Evolutionary conservation across 257 asterid species (phyloP).

Genomic region (Voacanga thouarsii): DNA sequence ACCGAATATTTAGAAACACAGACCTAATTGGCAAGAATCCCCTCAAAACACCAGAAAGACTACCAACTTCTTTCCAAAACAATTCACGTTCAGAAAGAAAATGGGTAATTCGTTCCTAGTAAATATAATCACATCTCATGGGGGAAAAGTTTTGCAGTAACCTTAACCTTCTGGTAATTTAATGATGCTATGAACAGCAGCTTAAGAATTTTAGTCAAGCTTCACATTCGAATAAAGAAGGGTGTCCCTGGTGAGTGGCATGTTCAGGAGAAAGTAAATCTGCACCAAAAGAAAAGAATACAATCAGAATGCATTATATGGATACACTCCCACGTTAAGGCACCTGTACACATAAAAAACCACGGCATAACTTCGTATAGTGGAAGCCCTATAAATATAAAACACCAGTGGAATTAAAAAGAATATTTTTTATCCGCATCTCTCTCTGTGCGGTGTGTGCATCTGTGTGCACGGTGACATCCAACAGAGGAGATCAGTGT

Average conservation of each 20-base stretch:
- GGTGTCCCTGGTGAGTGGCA: slow-evolving; percentile 96
- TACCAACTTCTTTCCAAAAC: neutral
- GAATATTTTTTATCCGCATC: neutral
- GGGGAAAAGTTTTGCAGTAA: slow-evolving; percentile 24
- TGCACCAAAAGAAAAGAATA: slow-evolving; percentile 43
- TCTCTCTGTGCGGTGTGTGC: neutral
- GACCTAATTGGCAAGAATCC: neutral
- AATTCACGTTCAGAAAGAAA: neutral
- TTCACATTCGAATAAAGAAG: slow-evolving; percentile 88
- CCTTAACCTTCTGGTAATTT: slow-evolving; percentile 21
- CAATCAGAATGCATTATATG: slow-evolving; percentile 9
- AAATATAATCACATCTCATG: slow-evolving; percentile 22
- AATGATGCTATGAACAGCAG: slow-evolving; percentile 13
- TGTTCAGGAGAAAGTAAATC: slow-evolving; percentile 62
- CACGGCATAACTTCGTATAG: neutral
- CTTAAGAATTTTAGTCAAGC: slow-evolving; percentile 53
- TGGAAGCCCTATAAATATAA: neutral
- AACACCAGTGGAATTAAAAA: neutral
- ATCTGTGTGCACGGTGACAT: neutral
- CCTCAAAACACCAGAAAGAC: neutral
- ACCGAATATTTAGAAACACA: neutral
- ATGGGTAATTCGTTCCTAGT: neutral
- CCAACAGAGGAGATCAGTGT: neutral
- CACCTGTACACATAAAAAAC: neutral
- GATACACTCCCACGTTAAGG: neutral